These are phyloP conservation scores for Podospora sp. DNA, from an alignment of 495 filamentous ascomycete genomes.

Conservation along the genomic window DNA sequence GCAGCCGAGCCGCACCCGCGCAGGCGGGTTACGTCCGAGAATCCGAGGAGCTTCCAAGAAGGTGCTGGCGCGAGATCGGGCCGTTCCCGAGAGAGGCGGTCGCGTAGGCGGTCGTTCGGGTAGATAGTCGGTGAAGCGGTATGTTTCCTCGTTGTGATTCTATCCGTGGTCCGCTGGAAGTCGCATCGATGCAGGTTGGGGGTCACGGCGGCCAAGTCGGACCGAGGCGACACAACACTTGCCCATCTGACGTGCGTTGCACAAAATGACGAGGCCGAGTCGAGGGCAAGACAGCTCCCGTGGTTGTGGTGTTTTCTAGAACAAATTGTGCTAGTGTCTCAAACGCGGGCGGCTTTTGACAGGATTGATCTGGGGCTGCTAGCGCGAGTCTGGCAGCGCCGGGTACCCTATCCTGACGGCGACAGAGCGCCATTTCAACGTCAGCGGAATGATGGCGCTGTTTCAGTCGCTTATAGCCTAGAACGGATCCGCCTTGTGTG, in stretches of 20 bases:
- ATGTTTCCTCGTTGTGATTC: not conserved
- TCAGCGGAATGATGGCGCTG: not conserved
- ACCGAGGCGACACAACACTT: not conserved
- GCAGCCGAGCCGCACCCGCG: not conserved
- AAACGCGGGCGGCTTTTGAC: not conserved
- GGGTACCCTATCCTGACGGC: not conserved
- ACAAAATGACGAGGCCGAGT: too few relatives aligned
- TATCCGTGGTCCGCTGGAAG: not conserved
- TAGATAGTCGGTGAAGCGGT: not conserved
- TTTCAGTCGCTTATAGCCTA: not conserved
- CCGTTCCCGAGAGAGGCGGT: not conserved
- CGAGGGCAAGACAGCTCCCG: too few relatives aligned
- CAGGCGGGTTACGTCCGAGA: not conserved
- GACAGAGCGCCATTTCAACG: not conserved
- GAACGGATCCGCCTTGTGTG: not conserved
- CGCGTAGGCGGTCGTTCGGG: not conserved
- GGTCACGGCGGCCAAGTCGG: not conserved
- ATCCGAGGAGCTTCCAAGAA: too few relatives aligned
- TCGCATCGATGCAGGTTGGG: not conserved
- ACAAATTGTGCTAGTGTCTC: not conserved
- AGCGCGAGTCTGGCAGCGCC: not conserved
- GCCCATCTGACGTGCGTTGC: not conserved
- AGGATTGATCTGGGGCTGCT: not conserved
- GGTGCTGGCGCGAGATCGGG: not conserved
- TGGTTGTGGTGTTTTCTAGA: not conserved